Evolutionary conservation across 1,139 yeast species (phyloP), one percentile per base, ranked within the genome.

Genomic region (Yamadazyma taylorii): DNA sequence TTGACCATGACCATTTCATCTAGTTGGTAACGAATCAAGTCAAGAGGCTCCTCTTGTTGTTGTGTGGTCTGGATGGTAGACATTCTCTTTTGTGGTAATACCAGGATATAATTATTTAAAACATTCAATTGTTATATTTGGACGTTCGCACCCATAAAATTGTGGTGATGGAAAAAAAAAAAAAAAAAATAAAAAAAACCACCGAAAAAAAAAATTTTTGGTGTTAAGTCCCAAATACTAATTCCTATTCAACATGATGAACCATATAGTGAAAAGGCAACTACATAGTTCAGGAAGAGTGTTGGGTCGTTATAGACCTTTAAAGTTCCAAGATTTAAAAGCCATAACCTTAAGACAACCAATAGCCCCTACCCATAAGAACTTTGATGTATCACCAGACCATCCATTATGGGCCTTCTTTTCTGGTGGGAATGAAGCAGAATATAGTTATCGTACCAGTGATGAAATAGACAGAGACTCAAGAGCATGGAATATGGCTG

Each of bases 391-490:
- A 21, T 75, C 81, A 16, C 94, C 85, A 11, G 85, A 85, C 56
- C 98, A 92, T 62, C 97, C 98, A 26, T 71, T 92, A 47, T 92
- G 97, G 97, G 94, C 86, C 52, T 92, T 92, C 60, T 92, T 92
- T 66, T 73, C 79, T 29, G 73, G 82, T 33, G 75, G 73, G 3
- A 62, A 45, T 45, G 51, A 61, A 14, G 49, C 66, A 13, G 72
- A 77, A 43, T 66, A 73, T 50, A 79, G 81, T 47, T 65, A 84
- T 45, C 75, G 97, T 49, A 61, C 70, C 2, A 58, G 73, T 2
- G 76, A 70, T 4, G 90, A 85, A 16, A 55, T 88, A 29, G 73
- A 74, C 40, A 60, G 68, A 22, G 55, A 52, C 23, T 87, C 95
- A 11, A 75, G 96, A 48, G 69, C 94, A 9, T 94, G 98, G 99